Conservation (phyloP, 345 rosid genomes). For the Salix arbutifolia region DNA sequence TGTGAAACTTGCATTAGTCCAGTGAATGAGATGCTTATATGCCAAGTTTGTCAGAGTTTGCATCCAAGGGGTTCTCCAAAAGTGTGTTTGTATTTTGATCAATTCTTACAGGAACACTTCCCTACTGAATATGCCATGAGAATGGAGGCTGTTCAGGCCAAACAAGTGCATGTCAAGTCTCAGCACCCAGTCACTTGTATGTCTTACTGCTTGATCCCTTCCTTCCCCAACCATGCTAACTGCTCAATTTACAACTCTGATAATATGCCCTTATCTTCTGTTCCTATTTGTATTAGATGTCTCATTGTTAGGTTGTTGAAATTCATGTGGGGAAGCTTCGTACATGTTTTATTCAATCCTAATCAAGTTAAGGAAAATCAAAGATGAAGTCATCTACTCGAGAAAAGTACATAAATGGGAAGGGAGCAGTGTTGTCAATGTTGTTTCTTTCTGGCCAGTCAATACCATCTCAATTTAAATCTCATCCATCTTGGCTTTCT, state of each 20-base stretch:
- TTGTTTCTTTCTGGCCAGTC: too few species aligned
- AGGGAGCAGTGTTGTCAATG: background rate
- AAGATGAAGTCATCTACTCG: background rate
- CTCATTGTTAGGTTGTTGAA: background rate
- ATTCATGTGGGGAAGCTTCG: background rate
- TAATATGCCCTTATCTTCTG: background rate
- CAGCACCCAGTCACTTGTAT: constrained; percentile 33
- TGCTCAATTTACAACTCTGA: background rate
- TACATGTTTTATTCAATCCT: background rate
- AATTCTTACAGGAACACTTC: constrained; percentile 52
- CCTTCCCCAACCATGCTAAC: background rate
- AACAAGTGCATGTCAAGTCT: constrained; percentile 16
- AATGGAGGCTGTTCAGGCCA: constrained; percentile 34
- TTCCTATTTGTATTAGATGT: background rate
- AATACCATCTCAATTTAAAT: too few species aligned
- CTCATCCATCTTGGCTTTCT: too few species aligned
- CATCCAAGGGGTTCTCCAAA: constrained; percentile 58
- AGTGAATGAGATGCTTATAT: constrained; percentile 40
- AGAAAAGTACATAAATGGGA: background rate
- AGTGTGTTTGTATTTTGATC: constrained; percentile 65
- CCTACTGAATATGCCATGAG: constrained; percentile 57
- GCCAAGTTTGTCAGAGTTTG: constrained; percentile 54
- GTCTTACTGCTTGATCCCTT: constrained; percentile 3
- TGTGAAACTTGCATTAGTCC: constrained; percentile 58
- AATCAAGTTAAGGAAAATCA: background rate